These are phyloP conservation scores for Cantharellus anzutake DNA, from an alignment of 768 basidiomycete species.

Conservation along the genomic window DNA sequence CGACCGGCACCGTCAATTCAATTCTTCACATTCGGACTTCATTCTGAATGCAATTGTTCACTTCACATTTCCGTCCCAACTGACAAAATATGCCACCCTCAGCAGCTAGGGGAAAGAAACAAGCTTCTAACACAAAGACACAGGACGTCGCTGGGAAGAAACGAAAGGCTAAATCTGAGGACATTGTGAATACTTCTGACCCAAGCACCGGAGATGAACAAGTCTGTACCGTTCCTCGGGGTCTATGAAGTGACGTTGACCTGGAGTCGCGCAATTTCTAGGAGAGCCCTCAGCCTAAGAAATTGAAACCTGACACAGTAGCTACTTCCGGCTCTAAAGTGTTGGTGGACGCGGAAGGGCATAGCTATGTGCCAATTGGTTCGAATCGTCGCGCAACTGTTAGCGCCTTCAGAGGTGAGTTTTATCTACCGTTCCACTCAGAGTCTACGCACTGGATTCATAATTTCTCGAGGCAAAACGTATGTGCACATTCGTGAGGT, in stretches of 20 bases:
- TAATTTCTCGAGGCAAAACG: background rate
- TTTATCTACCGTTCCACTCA: background rate
- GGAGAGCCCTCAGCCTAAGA: background rate
- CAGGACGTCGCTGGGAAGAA: background rate
- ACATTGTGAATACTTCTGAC: too few relatives aligned
- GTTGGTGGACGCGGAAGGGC: background rate
- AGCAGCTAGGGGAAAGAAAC: background rate
- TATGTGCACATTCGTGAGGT: conserved; percentile 2
- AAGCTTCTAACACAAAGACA: background rate
- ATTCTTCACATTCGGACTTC: too few relatives aligned
- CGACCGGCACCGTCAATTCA: too few relatives aligned
- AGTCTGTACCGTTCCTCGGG: background rate
- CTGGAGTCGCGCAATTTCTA: background rate
- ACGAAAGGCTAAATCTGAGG: background rate
- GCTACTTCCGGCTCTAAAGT: background rate
- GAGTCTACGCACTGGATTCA: background rate
- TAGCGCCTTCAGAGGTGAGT: background rate
- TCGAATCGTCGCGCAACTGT: background rate
- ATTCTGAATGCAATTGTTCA: too few relatives aligned
- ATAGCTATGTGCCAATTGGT: background rate
- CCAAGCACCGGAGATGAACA: background rate
- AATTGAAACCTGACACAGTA: background rate
- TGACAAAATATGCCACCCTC: too few relatives aligned
- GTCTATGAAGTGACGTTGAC: background rate
- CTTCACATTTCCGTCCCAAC: too few relatives aligned